Percentiles rank a stretch among this genome's conserved stretches.
These are phyloP conservation scores for Pichia sp. DNA, from an alignment of 1,139 yeast genomes.

Conservation along the genomic window DNA sequence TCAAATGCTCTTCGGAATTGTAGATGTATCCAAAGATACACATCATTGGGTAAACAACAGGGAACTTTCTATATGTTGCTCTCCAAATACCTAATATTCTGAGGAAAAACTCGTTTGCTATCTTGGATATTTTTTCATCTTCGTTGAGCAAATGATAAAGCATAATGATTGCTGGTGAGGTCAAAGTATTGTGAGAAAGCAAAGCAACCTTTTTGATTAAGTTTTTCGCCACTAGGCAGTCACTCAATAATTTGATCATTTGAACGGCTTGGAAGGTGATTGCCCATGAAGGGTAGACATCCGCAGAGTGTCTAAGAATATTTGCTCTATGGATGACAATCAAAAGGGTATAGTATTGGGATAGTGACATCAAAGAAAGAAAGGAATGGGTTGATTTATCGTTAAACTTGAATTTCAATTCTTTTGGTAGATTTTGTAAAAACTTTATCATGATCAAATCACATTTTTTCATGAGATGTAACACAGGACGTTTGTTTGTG, in stretches of 20 bases:
- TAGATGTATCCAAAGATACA: constrained; percentile 26
- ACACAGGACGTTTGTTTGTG: constrained; percentile 13
- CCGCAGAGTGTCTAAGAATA: constrained; percentile 49
- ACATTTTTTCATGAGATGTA: constrained; percentile 51
- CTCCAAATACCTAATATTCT: constrained; percentile 24
- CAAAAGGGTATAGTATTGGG: constrained; percentile 69
- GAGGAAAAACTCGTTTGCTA: constrained; percentile 27
- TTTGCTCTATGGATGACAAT: constrained; percentile 72
- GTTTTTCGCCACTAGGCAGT: constrained; percentile 50
- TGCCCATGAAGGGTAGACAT: constrained; percentile 78
- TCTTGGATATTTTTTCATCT: constrained; percentile 25
- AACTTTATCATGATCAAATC: constrained; percentile 79
- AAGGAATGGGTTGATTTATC: constrained; percentile 50
- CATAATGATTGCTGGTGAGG: constrained; percentile 69
- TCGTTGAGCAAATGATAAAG: constrained; percentile 49
- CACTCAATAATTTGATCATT: constrained; percentile 66
- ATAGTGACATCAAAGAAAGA: constrained; percentile 58
- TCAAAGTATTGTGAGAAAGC: constrained; percentile 52
- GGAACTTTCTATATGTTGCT: constrained; percentile 33
- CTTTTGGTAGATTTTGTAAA: constrained; percentile 66
- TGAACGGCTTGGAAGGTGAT: constrained; percentile 83
- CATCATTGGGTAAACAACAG: constrained; percentile 23
- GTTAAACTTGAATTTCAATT: constrained; percentile 57
- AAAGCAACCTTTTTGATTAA: constrained; percentile 50
- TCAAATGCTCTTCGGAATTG: constrained; percentile 33